Conservation (phyloP, 2,329 filamentous ascomycete genomes). For the Penicillium sp. region DNA sequence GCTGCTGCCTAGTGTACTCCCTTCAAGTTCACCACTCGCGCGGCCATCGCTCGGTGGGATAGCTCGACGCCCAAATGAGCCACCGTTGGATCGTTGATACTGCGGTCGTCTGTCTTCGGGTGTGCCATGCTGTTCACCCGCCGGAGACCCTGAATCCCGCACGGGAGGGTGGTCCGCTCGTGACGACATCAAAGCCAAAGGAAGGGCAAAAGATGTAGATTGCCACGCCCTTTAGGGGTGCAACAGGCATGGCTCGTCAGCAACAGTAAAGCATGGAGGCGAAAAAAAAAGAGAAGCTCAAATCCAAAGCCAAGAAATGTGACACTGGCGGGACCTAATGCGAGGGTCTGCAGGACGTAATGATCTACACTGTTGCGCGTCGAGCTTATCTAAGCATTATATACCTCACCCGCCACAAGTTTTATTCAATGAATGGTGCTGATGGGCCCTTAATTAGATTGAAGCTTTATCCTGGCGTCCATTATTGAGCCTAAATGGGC, state of each 20-base stretch:
- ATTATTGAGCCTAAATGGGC: no score
- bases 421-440: background rate
- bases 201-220: constrained; percentile 18
- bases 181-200: constrained; percentile 24
- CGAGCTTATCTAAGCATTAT: background rate
- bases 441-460: background rate
- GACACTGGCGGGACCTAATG: background rate
- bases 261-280: constrained; percentile 22
- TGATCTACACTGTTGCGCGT: constrained; percentile 4
- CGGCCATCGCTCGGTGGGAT: constrained; percentile 29
- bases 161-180: constrained; percentile 16
- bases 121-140: constrained; percentile 12
- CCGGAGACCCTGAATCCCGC: constrained; percentile 14
- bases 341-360: constrained; percentile 4
- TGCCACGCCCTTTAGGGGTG: constrained; percentile 21
- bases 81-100: constrained; percentile 17
- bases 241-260: constrained; percentile 19
- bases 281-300: background rate
- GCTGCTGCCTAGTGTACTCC: constrained; percentile 37
- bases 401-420: background rate
- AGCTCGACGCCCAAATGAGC: constrained; percentile 14
- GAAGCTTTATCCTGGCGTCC: background rate
- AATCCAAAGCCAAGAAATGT: background rate
- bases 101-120: constrained; percentile 1
- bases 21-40: constrained; percentile 35